Evolutionary conservation across 176 grass and related monocot genomes (phyloP).

Genomic region (Poa annua): DNA sequence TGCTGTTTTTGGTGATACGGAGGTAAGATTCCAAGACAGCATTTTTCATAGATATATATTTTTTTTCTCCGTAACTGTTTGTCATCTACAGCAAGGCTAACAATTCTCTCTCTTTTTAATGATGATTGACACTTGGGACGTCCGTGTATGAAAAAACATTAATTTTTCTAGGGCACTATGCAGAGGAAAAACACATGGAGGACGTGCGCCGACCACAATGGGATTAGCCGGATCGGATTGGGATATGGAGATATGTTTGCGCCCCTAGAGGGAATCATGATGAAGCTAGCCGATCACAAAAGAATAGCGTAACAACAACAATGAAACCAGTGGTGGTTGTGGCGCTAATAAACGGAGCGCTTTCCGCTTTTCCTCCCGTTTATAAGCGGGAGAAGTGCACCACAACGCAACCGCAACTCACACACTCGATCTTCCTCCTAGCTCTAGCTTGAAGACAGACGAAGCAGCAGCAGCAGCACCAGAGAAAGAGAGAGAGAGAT

Average conservation of each 20-base stretch:
- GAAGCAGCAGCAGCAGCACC: not conserved
- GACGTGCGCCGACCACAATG: not conserved
- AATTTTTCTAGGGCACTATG: not conserved
- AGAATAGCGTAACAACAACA: not conserved
- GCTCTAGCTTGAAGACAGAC: not conserved
- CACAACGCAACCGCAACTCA: not conserved
- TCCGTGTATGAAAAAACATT: not conserved
- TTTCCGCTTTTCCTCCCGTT: conserved; percentile 32
- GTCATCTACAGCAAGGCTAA: not conserved
- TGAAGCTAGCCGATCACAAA: conserved; percentile 5
- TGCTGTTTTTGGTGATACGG: not conserved
- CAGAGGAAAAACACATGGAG: not conserved
- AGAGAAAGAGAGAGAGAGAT: not conserved
- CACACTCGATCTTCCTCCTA: not conserved
- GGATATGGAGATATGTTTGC: conserved; percentile 32
- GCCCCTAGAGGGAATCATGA: conserved; percentile 10
- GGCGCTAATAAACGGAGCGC: not conserved
- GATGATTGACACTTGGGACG: not conserved
- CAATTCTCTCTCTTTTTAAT: not conserved
- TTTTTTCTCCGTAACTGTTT: conserved; percentile 1
- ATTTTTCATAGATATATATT: too few relatives aligned
- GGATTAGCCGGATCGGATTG: not conserved
- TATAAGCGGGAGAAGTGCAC: conserved; percentile 33
- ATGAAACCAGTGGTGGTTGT: not conserved
- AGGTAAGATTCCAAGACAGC: not conserved